Evolutionary conservation across 805 yeast species (phyloP), one percentile per base, ranked within the genome.

Genomic region (Cyberlindnera sargentensis): DNA sequence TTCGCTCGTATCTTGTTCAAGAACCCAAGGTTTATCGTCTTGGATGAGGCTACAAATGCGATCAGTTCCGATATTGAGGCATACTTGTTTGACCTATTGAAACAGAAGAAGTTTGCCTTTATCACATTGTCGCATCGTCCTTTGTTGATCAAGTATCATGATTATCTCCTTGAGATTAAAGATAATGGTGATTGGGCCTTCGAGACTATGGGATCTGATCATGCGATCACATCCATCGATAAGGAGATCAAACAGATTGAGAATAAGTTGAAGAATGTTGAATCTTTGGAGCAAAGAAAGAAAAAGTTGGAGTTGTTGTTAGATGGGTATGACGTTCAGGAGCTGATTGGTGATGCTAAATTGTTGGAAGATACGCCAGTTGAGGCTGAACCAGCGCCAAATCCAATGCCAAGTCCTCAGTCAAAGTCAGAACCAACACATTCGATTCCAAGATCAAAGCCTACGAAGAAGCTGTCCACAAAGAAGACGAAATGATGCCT

Each of bases 11-110:
- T 89, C 3, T 66, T 89, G 52, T 87, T 82, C 66, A 86, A 84
- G 59, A 75, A 76, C 42, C 95, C 95, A 39, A 74, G 76, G 59
- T 86, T 86, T 62, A 88, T 89, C 4, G 78, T 89, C 3, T 72
- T 89, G 48, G 97, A 89, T 64, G 97, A 89, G 64, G 85, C 95
- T n/a, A 89, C 97, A 4, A 86, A 88, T 59, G 96, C 97, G 1
- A 89, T 89, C 9, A 78, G 88, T 41, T 82, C 82, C 37, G 97
- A 89, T 62, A 86, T 84, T 62, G 97, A 89, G 62, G 96, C 90
- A 50, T 77, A 80, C 46, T 68, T 89, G 41, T 89, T 88, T 64
- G 95, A 86, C 57, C 61, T 82, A 49, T 71, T 89, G 63, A 84
- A 79, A 55, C 69, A 66, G 44, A 80, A 80, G 55, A 74, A 78